Percentiles rank a stretch among this genome's conserved stretches.
phyloP scores from a whole-genome alignment of 2,329 filamentous ascomycete species.

The Colletotrichum sp. region DNA sequence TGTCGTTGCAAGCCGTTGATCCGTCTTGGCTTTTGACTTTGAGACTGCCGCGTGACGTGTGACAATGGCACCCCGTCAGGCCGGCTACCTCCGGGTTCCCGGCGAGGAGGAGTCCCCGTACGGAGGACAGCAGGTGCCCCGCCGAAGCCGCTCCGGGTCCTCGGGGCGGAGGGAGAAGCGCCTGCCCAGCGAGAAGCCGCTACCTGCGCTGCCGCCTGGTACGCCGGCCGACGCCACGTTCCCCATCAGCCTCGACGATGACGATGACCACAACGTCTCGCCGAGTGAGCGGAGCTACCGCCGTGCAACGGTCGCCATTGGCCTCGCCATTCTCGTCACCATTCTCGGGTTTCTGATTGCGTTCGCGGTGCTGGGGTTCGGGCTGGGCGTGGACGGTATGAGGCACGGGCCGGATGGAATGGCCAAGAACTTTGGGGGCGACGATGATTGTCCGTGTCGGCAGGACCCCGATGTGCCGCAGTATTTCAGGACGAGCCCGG shows the following conservation, averaged over 20 bases:
- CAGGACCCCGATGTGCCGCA: conserved; percentile 55
- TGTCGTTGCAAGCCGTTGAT: neutral
- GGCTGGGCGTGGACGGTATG: conserved; percentile 21
- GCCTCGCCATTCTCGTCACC: conserved; percentile 29
- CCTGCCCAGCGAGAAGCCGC: conserved; percentile 21
- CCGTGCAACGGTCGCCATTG: conserved; percentile 1
- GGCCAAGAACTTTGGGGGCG: conserved; percentile 18
- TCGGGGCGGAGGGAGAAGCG: conserved; percentile 20
- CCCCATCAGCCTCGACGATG: neutral
- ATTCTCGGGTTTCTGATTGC: conserved; percentile 39
- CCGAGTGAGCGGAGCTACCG: neutral
- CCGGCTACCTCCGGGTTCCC: conserved; percentile 17
- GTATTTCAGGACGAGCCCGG: conserved; percentile 67
- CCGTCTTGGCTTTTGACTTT: neutral
- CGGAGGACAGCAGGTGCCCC: neutral
- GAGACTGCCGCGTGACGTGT: neutral
- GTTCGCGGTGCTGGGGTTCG: conserved; percentile 40
- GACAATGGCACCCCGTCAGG: conserved; percentile 11
- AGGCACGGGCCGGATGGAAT: conserved; percentile 22
- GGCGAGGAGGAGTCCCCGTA: conserved; percentile 5
- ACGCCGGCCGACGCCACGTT: conserved; percentile 1
- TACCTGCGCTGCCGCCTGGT: conserved; percentile 19
- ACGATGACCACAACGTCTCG: neutral
- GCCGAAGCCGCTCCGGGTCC: conserved; percentile 10
- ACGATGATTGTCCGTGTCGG: conserved; percentile 31